Evolutionary conservation across 441 rosid genomes (phyloP).

Genomic region (Manihot esculenta): DNA sequence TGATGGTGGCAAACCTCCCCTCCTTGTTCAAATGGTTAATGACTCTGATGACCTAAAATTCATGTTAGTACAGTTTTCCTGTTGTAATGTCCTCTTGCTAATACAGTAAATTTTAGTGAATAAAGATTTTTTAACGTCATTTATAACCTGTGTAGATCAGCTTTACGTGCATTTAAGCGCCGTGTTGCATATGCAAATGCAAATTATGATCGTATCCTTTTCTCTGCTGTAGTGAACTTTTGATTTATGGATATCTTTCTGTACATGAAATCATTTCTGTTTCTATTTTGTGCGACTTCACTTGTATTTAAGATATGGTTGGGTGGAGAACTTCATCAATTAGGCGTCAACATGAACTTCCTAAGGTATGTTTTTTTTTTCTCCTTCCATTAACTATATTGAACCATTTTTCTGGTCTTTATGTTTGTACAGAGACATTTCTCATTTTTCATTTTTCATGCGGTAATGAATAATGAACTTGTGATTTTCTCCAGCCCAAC

Average conservation of each 20-base stretch:
- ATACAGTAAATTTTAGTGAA: slow-evolving; percentile 15
- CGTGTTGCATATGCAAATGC: slow-evolving; percentile 94
- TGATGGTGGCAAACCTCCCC: slow-evolving; percentile 80
- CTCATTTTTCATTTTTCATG: background rate
- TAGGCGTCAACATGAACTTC: slow-evolving; percentile 80
- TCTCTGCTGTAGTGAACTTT: slow-evolving; percentile 11
- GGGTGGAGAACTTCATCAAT: slow-evolving; percentile 98
- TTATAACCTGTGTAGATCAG: slow-evolving; percentile 61
- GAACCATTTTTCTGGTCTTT: background rate
- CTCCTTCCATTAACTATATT: background rate
- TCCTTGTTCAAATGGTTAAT: slow-evolving; percentile 83
- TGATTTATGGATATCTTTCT: slow-evolving; percentile 16
- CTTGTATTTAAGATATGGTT: slow-evolving; percentile 61
- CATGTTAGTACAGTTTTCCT: slow-evolving; percentile 51
- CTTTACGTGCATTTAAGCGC: slow-evolving; percentile 76
- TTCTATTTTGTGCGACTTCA: slow-evolving; percentile 30
- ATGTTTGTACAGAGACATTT: background rate
- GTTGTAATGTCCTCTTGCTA: slow-evolving; percentile 12
- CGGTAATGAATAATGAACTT: background rate
- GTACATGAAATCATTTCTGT: slow-evolving; percentile 10
- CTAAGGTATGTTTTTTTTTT: slow-evolving; percentile 48
- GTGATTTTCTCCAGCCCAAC: slow-evolving; percentile 52
- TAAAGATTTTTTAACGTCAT: slow-evolving; percentile 19
- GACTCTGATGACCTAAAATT: slow-evolving; percentile 67
- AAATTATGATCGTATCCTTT: slow-evolving; percentile 84